phyloP scores from a whole-genome alignment of 208 protist genomes.

The Endotrypanum monterogeii region DNA sequence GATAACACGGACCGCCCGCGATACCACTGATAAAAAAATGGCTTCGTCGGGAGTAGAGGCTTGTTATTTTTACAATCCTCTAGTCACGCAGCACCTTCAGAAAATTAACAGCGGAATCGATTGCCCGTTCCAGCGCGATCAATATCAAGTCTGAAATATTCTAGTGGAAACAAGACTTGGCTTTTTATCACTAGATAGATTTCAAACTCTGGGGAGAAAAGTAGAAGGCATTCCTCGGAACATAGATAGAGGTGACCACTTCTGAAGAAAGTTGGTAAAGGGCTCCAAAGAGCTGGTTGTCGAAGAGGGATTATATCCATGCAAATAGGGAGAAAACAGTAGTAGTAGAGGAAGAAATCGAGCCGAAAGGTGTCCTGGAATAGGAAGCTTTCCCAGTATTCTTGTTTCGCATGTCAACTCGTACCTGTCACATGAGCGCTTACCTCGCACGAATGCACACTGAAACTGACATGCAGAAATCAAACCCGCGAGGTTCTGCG shows the following conservation, averaged over 20 bases:
- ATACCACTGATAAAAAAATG: constrained; percentile 28
- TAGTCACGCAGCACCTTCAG: constrained; percentile 60
- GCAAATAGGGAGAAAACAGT: neutral
- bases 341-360: neutral
- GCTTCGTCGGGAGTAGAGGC: constrained; percentile 46
- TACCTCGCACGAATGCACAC: neutral
- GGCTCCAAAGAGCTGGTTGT: neutral
- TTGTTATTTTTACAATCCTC: constrained; percentile 53
- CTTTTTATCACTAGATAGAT: constrained; percentile 48
- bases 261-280: neutral
- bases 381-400: neutral
- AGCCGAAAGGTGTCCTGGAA: neutral
- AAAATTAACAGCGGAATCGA: constrained; percentile 50
- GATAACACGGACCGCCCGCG: constrained; percentile 31
- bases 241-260: constrained; percentile 11
- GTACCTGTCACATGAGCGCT: too few relatives aligned
- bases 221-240: constrained; percentile 42
- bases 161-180: constrained; percentile 50
- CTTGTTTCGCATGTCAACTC: neutral
- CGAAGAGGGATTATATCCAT: neutral
- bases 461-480: neutral
- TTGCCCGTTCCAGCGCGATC: constrained; percentile 44
- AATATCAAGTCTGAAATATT: constrained; percentile 41
- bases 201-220: constrained; percentile 47
- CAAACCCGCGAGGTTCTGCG: neutral